Conservation (phyloP, 1,139 yeast genomes). For the Taiozyma sp. region DNA sequence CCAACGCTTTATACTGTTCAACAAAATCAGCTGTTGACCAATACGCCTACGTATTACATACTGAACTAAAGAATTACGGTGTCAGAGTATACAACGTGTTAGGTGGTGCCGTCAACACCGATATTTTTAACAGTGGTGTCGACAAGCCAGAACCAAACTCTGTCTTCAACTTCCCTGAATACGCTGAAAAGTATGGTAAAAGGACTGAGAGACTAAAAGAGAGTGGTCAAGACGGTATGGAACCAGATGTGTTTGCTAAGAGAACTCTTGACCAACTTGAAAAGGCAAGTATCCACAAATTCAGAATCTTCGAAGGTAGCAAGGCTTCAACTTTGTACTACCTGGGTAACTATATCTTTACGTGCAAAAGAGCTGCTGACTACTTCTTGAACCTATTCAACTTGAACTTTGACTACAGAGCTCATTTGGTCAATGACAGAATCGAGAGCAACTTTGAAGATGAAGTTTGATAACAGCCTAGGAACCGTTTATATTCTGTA, state of each 20-base stretch:
- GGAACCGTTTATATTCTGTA: neutral
- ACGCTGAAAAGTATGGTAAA: conserved; percentile 35
- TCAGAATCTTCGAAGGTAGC: conserved; percentile 22
- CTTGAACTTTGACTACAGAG: conserved; percentile 19
- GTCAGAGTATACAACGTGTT: conserved; percentile 57
- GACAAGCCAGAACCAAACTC: conserved; percentile 39
- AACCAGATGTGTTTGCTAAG: conserved; percentile 18
- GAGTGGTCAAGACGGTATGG: conserved; percentile 36
- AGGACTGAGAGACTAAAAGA: conserved; percentile 47
- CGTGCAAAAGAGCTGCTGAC: conserved; percentile 10
- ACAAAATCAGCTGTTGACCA: conserved; percentile 63
- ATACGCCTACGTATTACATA: conserved; percentile 47
- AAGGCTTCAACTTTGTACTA: conserved; percentile 10
- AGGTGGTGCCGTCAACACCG: conserved; percentile 58
- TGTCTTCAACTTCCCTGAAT: conserved; percentile 38
- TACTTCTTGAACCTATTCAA: conserved; percentile 15
- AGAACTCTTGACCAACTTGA: conserved; percentile 20
- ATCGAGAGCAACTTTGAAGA: conserved; percentile 1
- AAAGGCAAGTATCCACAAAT: conserved; percentile 10
- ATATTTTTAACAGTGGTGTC: conserved; percentile 39
- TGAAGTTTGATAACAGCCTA: neutral
- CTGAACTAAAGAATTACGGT: conserved; percentile 60
- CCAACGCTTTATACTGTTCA: conserved; percentile 51
- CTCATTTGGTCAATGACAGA: conserved; percentile 11
- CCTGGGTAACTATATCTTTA: conserved; percentile 2